A percentile compares a stretch with the other conserved stretches of the same genome.
Conservation (phyloP, 148 eudicot genomes). For the Fagopyrum esculentum region DNA sequence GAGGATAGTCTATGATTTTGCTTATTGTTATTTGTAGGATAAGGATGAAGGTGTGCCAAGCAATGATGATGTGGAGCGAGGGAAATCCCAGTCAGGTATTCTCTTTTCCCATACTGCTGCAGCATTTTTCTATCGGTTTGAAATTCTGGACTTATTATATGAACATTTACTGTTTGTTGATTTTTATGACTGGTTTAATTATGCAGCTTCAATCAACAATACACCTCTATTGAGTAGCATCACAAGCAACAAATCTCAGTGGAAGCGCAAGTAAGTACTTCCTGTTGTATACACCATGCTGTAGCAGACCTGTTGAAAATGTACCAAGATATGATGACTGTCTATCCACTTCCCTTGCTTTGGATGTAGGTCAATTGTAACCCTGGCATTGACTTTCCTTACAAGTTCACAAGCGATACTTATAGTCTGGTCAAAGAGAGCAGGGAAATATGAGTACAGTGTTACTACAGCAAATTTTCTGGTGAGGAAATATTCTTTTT, state of each 20-base stretch:
- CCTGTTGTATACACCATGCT: not conserved
- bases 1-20: not conserved
- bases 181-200: not conserved
- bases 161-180: not conserved
- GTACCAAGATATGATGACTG: not conserved
- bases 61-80: conserved; percentile 50
- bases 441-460: conserved; percentile 95
- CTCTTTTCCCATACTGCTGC: not conserved
- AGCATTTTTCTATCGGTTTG: not conserved
- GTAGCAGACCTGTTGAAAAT: not conserved
- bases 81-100: conserved; percentile 45
- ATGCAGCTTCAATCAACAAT: conserved; percentile 25
- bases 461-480: conserved; percentile 95
- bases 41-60: conserved; percentile 34
- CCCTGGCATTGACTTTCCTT: conserved; percentile 80
- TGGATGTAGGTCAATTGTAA: conserved; percentile 65
- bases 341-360: not conserved
- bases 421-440: conserved; percentile 98
- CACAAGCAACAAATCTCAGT: conserved; percentile 47
- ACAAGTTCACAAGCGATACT: conserved; percentile 98
- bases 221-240: conserved; percentile 33
- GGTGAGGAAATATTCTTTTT: conserved; percentile 41
- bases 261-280: conserved; percentile 84
- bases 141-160: conserved; percentile 14
- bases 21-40: conserved; percentile 36